These are phyloP conservation scores for Penstemon davidsonii DNA, from an alignment of 257 asterid genomes.

Conservation along the genomic window DNA sequence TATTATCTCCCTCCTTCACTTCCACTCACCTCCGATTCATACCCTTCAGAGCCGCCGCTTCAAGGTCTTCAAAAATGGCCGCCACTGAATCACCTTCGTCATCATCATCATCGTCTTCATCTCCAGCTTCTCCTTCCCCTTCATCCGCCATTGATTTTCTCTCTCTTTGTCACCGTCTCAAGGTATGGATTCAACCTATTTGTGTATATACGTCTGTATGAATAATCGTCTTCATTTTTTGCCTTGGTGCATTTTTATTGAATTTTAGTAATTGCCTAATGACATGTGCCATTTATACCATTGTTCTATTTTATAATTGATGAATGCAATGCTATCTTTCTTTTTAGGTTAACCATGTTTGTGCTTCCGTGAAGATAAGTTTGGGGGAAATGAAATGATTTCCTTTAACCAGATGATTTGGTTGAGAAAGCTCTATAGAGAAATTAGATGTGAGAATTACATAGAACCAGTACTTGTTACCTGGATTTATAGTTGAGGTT, in stretches of 20 bases:
- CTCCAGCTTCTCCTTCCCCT: constrained; percentile 55
- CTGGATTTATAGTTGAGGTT: not conserved
- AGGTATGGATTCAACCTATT: constrained; percentile 44
- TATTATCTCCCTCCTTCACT: constrained; percentile 31
- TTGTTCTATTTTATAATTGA: not conserved
- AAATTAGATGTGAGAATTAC: not conserved
- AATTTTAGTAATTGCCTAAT: not conserved
- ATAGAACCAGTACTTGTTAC: not conserved
- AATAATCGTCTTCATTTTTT: no score
- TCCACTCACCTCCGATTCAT: constrained; percentile 44
- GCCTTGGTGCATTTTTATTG: not conserved
- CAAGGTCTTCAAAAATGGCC: constrained; percentile 55
- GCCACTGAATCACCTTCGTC: constrained; percentile 41
- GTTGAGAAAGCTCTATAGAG: constrained; percentile 5
- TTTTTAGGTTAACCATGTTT: not conserved
- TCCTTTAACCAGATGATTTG: not conserved
- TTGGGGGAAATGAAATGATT: not conserved
- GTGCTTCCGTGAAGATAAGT: not conserved
- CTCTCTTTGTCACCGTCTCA: constrained; percentile 87
- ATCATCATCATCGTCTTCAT: constrained; percentile 31
- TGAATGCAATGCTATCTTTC: no score
- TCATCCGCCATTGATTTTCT: constrained; percentile 89
- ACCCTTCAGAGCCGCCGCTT: constrained; percentile 34
- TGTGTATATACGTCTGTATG: constrained; percentile 3
- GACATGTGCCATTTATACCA: not conserved